Base-by-base conservation (phyloP, 2,329 filamentous ascomycete species). In the Colletotrichum gloeosporioides region DNA sequence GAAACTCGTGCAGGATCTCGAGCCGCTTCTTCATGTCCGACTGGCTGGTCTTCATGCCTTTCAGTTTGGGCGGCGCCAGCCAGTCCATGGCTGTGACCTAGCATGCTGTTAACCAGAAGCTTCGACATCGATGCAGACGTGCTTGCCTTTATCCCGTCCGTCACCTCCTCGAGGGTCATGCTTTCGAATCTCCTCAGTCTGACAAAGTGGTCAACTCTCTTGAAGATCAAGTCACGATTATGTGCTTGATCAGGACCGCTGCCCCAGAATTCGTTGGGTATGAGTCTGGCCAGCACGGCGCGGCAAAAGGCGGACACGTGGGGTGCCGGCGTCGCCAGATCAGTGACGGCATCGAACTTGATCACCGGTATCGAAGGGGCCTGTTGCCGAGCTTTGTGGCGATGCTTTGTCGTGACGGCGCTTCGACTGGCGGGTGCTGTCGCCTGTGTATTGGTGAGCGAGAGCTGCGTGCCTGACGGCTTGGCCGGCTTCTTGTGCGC, bases 291-390 rank as follows among this genome's bases (percentile, higher is more conserved):
- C 34, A 98, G 82, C 1, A 93, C 93, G 4, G 95, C 94, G 81
- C 94, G 94, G 82, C 96, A 98, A 81, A 98, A 99, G 1, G 95
- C 93, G 6, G 96, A 98, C 4, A 99, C 94, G 64, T 92, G 89
- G 2, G 92, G 86, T 4, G 87, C 78, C 0, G 94, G 90, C 18
- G 92, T 95, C 2, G 96, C 93, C 79, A 95, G 86, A 25, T 94
- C 90, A 39, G 92, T 92, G 61, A 97, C 86, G 15, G 87, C 87
- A 16, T 84, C 79, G 63, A 75, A 86, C 77, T 69, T 91, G 87
- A 84, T 92, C n/a, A 22, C 18, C 8, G 73, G 69, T 9, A 27
- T 49, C 15, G 65, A 44, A 29, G 22, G 15, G 6, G 49, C 34
- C 18, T 55, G 31, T 27, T 62, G 65, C 29, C 62, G 71, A 7